These are phyloP conservation scores for Cyberlindnera samutprakarnensis DNA, from an alignment of 805 yeast genomes.

Conservation along the genomic window DNA sequence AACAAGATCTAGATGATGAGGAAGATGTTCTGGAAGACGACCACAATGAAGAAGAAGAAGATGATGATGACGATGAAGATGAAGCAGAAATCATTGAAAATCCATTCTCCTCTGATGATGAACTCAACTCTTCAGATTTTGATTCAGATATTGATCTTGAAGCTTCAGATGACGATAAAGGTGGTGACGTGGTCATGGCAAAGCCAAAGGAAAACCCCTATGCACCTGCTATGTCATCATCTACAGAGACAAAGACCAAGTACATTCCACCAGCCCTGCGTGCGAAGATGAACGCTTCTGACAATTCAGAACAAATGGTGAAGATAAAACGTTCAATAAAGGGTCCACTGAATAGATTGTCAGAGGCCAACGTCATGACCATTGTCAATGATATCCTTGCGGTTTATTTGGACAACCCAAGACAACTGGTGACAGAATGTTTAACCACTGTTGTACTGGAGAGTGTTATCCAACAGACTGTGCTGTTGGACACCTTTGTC, in stretches of 20 bases:
- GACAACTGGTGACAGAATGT: constrained; percentile 71
- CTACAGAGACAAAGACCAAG: constrained; percentile 18
- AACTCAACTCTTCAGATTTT: constrained; percentile 34
- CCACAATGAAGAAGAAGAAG: constrained; percentile 20
- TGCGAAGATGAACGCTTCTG: constrained; percentile 33
- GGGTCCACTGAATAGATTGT: constrained; percentile 80
- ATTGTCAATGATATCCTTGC: constrained; percentile 64
- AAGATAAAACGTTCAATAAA: constrained; percentile 59
- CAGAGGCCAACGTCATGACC: constrained; percentile 73
- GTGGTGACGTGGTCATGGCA: constrained; percentile 24
- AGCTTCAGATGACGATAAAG: constrained; percentile 25
- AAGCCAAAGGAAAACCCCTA: constrained; percentile 63
- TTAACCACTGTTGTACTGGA: constrained; percentile 58
- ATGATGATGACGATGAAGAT: constrained; percentile 19
- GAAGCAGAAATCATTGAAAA: constrained; percentile 23
- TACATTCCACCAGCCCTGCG: constrained; percentile 90
- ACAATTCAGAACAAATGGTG: constrained; percentile 38
- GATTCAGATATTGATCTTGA: constrained; percentile 33
- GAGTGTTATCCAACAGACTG: constrained; percentile 54
- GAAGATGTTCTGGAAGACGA: constrained; percentile 19
- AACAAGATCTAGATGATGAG: constrained; percentile 20
- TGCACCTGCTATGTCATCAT: constrained; percentile 45
- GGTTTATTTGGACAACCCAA: constrained; percentile 57
- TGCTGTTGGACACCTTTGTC: constrained; percentile 71
- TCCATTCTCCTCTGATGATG: constrained; percentile 34